A percentile compares a stretch with the other conserved stretches of the same genome.
These are phyloP conservation scores for Cordyceps militaris DNA, from an alignment of 2,329 filamentous ascomycete species.

Conservation along the genomic window DNA sequence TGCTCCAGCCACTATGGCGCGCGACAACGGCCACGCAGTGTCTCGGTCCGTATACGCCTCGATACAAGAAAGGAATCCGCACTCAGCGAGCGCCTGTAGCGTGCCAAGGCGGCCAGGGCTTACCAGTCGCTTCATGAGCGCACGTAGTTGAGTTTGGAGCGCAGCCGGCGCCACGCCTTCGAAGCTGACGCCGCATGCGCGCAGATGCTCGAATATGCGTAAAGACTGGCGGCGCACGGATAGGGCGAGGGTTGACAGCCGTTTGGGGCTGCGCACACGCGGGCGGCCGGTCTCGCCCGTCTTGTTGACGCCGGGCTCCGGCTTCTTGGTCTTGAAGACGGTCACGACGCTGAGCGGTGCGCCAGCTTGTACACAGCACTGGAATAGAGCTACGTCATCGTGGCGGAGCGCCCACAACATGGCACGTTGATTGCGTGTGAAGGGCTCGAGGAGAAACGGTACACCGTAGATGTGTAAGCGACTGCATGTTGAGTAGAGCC, in stretches of 20 bases:
- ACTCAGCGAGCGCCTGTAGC: background rate
- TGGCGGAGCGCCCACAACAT: background rate
- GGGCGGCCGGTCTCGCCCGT: background rate
- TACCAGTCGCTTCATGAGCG: background rate
- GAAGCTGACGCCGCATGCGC: background rate
- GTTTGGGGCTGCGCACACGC: background rate
- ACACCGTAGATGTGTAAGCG: background rate
- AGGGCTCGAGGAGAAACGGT: background rate
- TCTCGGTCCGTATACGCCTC: background rate
- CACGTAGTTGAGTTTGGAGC: background rate
- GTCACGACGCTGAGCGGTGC: background rate
- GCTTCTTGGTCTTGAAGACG: slow-evolving; percentile 1
- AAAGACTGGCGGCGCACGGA: background rate
- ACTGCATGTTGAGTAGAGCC: slow-evolving; percentile 1
- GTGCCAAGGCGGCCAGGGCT: background rate
- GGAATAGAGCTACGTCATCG: background rate
- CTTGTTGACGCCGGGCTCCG: background rate
- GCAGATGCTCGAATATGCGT: background rate
- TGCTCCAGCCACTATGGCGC: slow-evolving; percentile 1
- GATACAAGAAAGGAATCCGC: background rate
- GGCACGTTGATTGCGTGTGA: background rate
- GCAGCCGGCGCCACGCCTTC: background rate
- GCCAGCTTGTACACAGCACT: background rate
- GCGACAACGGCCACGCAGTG: background rate
- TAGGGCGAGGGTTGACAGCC: background rate